A percentile compares a stretch with the other conserved stretches of the same genome.
Conservation (phyloP, 2,329 filamentous ascomycete species). For the Rhexocercosporidium sp. region DNA sequence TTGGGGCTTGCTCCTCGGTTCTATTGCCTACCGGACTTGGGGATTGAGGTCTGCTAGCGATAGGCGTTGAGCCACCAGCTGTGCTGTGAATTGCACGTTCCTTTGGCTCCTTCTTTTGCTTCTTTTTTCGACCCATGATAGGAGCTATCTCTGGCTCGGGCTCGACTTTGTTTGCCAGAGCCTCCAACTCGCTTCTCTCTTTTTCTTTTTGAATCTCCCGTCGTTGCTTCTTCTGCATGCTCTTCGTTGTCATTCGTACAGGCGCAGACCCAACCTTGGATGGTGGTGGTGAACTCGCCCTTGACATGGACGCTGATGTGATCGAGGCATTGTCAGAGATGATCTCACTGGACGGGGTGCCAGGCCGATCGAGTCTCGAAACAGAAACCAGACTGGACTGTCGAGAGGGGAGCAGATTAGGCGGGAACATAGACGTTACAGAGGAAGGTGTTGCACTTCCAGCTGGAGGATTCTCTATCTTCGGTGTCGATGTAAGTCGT, state of each 20-base stretch:
- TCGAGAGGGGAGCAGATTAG: constrained; percentile 51
- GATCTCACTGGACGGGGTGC: constrained; percentile 74
- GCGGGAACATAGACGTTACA: constrained; percentile 44
- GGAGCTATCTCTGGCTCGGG: constrained; percentile 65
- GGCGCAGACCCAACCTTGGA: constrained; percentile 71
- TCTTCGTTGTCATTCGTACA: constrained; percentile 74
- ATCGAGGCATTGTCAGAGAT: constrained; percentile 80
- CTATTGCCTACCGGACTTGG: constrained; percentile 27
- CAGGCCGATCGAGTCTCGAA: constrained; percentile 59
- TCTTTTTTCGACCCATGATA: constrained; percentile 82
- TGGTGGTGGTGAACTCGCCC: constrained; percentile 73
- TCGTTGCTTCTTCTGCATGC: constrained; percentile 77
- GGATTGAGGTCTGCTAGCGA: constrained; percentile 36
- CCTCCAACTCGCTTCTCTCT: constrained; percentile 58
- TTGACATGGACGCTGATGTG: constrained; percentile 73
- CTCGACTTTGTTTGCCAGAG: constrained; percentile 50
- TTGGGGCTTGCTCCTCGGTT: constrained; percentile 15
- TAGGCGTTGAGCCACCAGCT: constrained; percentile 37
- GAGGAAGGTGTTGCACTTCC: constrained; percentile 40
- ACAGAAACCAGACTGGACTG: constrained; percentile 57
- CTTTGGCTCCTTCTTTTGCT: constrained; percentile 84
- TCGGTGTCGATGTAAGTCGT: constrained; percentile 71
- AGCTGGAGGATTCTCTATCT: constrained; percentile 58
- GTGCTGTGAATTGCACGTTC: constrained; percentile 54
- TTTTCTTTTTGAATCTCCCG: constrained; percentile 71